Percentiles rank a stretch among this genome's conserved stretches.
Conservation (phyloP, 257 asterid genomes). For the Jaltomata sinuosa region DNA sequence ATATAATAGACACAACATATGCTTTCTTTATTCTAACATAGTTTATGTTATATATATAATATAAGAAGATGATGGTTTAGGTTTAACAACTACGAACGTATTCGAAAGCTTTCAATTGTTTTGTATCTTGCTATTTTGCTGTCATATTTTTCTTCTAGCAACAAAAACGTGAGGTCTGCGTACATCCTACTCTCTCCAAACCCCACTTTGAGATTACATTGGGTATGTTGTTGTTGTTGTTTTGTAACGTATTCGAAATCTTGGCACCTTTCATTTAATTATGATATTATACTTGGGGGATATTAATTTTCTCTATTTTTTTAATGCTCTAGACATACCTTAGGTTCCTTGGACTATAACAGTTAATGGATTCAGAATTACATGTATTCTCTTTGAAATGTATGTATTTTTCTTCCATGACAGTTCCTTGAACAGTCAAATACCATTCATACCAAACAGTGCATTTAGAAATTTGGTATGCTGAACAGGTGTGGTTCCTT, state of each 20-base stretch:
- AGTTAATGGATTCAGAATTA: background rate
- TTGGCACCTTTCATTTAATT: background rate
- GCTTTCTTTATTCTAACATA: background rate
- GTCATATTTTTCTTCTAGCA: background rate
- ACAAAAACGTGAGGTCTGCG: too few species aligned
- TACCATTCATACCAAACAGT: background rate
- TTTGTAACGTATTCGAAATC: background rate
- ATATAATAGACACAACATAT: background rate
- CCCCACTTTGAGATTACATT: rapidly evolving
- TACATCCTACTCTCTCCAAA: background rate
- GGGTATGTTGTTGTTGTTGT: background rate
- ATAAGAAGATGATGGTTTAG: background rate
- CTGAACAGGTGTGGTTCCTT: background rate
- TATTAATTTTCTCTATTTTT: background rate
- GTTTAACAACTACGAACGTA: background rate
- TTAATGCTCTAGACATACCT: background rate
- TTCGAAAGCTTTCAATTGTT: background rate
- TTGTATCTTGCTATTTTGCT: background rate
- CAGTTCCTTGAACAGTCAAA: background rate
- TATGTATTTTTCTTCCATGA: background rate
- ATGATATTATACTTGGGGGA: background rate
- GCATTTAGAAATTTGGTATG: background rate
- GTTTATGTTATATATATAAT: background rate
- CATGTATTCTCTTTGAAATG: background rate
- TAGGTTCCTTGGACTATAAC: background rate